Percentiles rank a stretch among this genome's conserved stretches.
phyloP scores from a whole-genome alignment of 768 basidiomycete species.

The Cystoderma amianthinum region DNA sequence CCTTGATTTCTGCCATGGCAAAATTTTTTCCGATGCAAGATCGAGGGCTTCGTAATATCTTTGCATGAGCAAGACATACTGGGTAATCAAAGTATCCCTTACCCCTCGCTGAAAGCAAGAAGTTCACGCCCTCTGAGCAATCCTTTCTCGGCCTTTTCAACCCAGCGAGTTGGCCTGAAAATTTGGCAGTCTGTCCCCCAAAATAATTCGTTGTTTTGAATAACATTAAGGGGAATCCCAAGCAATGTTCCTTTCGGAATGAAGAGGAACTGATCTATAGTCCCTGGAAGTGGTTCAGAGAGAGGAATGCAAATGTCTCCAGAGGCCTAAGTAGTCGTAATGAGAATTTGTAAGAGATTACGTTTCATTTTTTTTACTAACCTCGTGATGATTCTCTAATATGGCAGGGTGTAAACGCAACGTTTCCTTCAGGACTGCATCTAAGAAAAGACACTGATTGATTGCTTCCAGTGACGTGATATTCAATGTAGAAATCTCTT shows the following conservation, averaged over 20 bases:
- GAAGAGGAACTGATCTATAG: constrained; percentile 31
- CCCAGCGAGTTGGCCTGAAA: constrained; percentile 62
- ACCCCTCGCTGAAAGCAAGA: constrained; percentile 57
- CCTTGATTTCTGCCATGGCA: constrained; percentile 56
- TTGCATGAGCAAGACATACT: background rate
- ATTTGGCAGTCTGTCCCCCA: constrained; percentile 57
- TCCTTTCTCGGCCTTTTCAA: constrained; percentile 26
- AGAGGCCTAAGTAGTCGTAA: constrained; percentile 30
- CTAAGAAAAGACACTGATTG: constrained; percentile 45
- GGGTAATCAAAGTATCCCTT: constrained; percentile 9
- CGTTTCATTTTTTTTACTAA: too few species aligned
- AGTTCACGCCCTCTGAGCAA: constrained; percentile 32
- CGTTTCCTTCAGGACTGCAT: constrained; percentile 56
- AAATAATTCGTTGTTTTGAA: constrained; percentile 40
- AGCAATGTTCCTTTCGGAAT: constrained; percentile 53
- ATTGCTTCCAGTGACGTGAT: constrained; percentile 48
- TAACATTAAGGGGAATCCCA: constrained; percentile 48
- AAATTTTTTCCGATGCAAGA: constrained; percentile 56
- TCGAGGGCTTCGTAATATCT: constrained; percentile 44
- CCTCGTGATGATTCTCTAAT: constrained; percentile 61
- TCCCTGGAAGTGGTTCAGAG: constrained; percentile 40
- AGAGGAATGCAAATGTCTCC: constrained; percentile 50
- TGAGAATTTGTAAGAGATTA: constrained; percentile 1
- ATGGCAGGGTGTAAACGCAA: constrained; percentile 57
- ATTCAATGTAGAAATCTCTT: constrained; percentile 37